Evolutionary conservation across 805 yeast genomes (phyloP).

Genomic region (Barnettozyma sucrosica): DNA sequence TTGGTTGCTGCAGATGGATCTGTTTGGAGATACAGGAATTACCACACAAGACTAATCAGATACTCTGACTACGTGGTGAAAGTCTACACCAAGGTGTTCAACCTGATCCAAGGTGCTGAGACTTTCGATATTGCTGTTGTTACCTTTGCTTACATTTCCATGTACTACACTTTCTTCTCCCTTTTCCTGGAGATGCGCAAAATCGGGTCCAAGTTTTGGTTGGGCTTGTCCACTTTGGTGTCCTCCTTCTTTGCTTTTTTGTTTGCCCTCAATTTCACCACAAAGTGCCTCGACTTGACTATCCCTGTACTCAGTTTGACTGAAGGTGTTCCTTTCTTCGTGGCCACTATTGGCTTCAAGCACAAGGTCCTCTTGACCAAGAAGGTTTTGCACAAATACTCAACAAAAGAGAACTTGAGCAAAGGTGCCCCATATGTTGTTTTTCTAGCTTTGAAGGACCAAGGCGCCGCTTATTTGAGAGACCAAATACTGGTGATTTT

Average conservation of each 20-base stretch:
- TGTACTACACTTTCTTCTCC: slow-evolving; percentile 76
- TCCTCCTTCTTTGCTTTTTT: slow-evolving; percentile 81
- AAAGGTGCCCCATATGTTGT: slow-evolving; percentile 31
- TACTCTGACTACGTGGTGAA: slow-evolving; percentile 46
- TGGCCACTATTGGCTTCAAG: slow-evolving; percentile 87
- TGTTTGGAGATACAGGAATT: slow-evolving; percentile 54
- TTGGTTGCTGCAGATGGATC: slow-evolving; percentile 36
- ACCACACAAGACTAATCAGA: slow-evolving; percentile 48
- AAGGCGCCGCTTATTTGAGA: slow-evolving; percentile 42
- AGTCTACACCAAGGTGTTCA: slow-evolving; percentile 35
- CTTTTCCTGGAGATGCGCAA: slow-evolving; percentile 70
- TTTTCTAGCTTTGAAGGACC: slow-evolving; percentile 30
- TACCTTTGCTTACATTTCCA: slow-evolving; percentile 75
- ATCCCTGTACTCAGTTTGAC: slow-evolving; percentile 71
- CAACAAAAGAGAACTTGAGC: slow-evolving; percentile 25
- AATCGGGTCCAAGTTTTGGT: slow-evolving; percentile 83
- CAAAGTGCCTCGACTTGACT: slow-evolving; percentile 47
- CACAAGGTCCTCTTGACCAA: slow-evolving; percentile 71
- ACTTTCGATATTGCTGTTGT: slow-evolving; percentile 79
- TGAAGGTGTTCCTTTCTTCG: slow-evolving; percentile 91
- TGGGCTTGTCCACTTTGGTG: slow-evolving; percentile 71
- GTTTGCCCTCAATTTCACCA: slow-evolving; percentile 64
- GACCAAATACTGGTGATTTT: slow-evolving; percentile 70
- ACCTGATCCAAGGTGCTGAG: slow-evolving; percentile 65
- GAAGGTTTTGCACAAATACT: slow-evolving; percentile 38